Evolutionary conservation across 768 basidiomycete species (phyloP), one percentile per base, ranked within the genome.

Genomic region (Russula griseocarnosa): DNA sequence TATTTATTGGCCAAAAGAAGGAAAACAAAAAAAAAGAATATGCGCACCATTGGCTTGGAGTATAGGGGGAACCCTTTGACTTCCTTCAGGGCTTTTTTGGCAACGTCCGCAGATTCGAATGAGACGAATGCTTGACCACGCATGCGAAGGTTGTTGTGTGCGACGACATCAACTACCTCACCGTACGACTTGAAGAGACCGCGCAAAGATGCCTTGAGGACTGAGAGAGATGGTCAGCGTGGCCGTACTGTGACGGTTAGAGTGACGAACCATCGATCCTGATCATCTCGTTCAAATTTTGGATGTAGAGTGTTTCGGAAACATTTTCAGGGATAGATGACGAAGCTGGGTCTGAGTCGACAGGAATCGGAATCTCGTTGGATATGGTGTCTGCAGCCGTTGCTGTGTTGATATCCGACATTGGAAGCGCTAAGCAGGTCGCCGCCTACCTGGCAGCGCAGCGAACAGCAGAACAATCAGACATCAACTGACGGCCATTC

Each of bases 61-160:
- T 98, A 98, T 54, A 99, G 74, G 18, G 97, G 97, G 74, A 99
- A 98, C 42, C 93, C 85, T 65, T 86, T 82, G 46, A 98, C 94
- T 74, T 99, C 97, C 79, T 84, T 92, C 83, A 91, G 80, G 8
- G 96, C 96, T 74, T 87, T 90, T 71, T 82, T 80, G 40, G 97
- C 97, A 62, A 83, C 83, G 62, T 98, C 93, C 58, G 86, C 79
- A 38, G 86, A 86, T 61, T 82, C 81, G 74, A 99, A 97, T 42
- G 92, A 93, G 42, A 99, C 92, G 73, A 99, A 99, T 4, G 97
- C 97, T 77, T 99, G 97, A 18, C 97, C 97, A 44, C 97, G 83
- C 97, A 99, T 99, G 44, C 97, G 86, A 65, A 99, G 76, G 79
- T 97, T 98, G 58, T 81, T 77, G 74, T 99, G 97, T 11, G 95